Conservation (phyloP, 2,329 filamentous ascomycete genomes). For the Xylaria arbuscula region DNA sequence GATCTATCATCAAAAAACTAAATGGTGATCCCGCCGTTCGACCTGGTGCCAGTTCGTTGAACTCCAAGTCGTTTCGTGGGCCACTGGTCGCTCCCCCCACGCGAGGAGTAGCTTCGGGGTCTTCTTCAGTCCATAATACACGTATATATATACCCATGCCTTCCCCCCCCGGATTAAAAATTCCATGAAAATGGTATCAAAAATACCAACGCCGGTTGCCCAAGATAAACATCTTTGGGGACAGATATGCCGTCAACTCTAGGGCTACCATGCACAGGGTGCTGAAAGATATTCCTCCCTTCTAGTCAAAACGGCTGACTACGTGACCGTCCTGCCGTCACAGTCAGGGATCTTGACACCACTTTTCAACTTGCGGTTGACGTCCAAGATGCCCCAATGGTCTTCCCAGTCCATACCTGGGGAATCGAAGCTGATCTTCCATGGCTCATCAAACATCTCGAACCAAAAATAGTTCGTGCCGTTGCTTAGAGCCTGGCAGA, state of each 20-base stretch:
- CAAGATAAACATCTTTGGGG: slow-evolving; percentile 14
- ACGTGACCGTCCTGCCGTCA: slow-evolving; percentile 73
- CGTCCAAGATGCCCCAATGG: slow-evolving; percentile 93
- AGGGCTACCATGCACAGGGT: slow-evolving; percentile 1
- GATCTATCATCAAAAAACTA: slow-evolving; percentile 8
- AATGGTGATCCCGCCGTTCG: neutral
- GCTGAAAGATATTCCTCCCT: slow-evolving; percentile 16
- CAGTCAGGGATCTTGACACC: slow-evolving; percentile 91
- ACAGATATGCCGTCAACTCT: slow-evolving; percentile 21
- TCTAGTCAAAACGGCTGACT: neutral
- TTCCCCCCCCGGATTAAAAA: slow-evolving; percentile 4
- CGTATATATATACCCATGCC: slow-evolving; percentile 26
- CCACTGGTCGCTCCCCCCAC: neutral
- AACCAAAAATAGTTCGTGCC: slow-evolving; percentile 98
- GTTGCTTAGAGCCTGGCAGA: slow-evolving; percentile 82
- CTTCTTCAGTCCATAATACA: neutral
- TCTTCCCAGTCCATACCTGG: slow-evolving; percentile 85
- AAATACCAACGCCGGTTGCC: slow-evolving; percentile 25
- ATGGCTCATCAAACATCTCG: slow-evolving; percentile 95
- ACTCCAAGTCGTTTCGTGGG: neutral
- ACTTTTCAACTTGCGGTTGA: slow-evolving; percentile 82
- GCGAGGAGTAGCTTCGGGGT: neutral
- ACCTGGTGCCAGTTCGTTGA: slow-evolving; percentile 7
- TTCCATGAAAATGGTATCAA: slow-evolving; percentile 9
- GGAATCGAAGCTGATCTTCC: slow-evolving; percentile 83